These are phyloP conservation scores for Scheffersomyces quercinus DNA, from an alignment of 1,139 yeast species.

Conservation along the genomic window DNA sequence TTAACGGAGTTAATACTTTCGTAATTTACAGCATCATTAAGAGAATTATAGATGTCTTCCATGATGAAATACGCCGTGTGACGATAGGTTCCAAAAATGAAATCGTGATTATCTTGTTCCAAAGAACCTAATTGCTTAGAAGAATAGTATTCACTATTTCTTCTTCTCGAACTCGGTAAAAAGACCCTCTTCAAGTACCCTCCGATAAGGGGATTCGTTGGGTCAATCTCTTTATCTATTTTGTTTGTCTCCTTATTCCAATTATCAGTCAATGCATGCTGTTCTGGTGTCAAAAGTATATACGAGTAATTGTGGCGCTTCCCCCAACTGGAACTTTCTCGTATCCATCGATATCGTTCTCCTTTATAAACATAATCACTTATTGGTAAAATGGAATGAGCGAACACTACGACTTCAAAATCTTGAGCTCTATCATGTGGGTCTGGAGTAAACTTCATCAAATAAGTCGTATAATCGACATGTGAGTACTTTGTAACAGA, in stretches of 20 bases:
- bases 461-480: slow-evolving; percentile 3
- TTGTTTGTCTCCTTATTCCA: slow-evolving; percentile 6
- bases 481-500: slow-evolving; percentile 4
- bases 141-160: slow-evolving; percentile 2
- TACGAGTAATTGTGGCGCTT: slow-evolving; percentile 4
- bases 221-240: neutral
- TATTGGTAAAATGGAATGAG: slow-evolving; percentile 8
- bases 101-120: neutral
- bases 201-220: neutral
- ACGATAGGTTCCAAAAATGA: neutral
- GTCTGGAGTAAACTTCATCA: slow-evolving; percentile 4
- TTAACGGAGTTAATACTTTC: slow-evolving; percentile 6
- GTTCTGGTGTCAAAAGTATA: slow-evolving; percentile 4
- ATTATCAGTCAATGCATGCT: slow-evolving; percentile 8
- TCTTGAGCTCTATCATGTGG: slow-evolving; percentile 1
- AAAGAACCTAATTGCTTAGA: neutral
- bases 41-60: neutral
- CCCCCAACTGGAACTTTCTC: slow-evolving; percentile 3
- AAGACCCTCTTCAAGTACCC: neutral
- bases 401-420: slow-evolving; percentile 6
- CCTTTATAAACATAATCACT: slow-evolving; percentile 8
- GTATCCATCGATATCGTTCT: slow-evolving; percentile 7
- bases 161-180: neutral
- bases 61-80: neutral
- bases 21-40: slow-evolving; percentile 1